Percentiles rank a stretch among this genome's conserved stretches.
phyloP scores from a whole-genome alignment of 2,329 filamentous ascomycete species.

The Didymella segeticola region DNA sequence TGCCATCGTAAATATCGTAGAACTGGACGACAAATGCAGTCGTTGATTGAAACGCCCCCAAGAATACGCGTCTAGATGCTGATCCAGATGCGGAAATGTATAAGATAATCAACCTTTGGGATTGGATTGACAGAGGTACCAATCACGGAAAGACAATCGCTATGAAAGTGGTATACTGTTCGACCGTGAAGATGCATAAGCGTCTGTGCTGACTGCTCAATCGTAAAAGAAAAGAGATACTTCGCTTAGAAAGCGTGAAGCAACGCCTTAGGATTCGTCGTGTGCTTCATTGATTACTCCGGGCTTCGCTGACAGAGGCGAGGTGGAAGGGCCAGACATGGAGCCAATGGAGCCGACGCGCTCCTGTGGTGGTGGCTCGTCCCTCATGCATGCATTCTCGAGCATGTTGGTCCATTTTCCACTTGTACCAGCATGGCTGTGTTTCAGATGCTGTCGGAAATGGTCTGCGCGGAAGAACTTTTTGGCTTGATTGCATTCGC shows the following conservation, averaged over 20 bases:
- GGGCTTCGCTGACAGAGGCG: slow-evolving; percentile 43
- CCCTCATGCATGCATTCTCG: slow-evolving; percentile 95
- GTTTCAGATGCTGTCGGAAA: slow-evolving; percentile 97
- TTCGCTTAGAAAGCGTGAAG: slow-evolving; percentile 31
- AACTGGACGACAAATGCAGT: not conserved
- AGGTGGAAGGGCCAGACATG: slow-evolving; percentile 35
- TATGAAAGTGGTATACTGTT: slow-evolving; percentile 1
- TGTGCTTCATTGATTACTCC: slow-evolving; percentile 49
- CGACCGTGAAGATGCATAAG: slow-evolving; percentile 1
- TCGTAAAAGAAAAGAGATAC: slow-evolving; percentile 29
- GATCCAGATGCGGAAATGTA: slow-evolving; percentile 4
- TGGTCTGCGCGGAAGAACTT: slow-evolving; percentile 98
- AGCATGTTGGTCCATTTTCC: slow-evolving; percentile 99
- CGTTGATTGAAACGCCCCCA: slow-evolving; percentile 5
- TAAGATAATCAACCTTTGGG: not conserved
- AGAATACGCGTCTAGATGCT: slow-evolving; percentile 8
- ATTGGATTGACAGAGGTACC: not conserved
- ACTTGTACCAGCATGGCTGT: slow-evolving; percentile 93
- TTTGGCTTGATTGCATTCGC: slow-evolving; percentile 97
- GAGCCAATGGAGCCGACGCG: slow-evolving; percentile 42
- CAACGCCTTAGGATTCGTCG: slow-evolving; percentile 43
- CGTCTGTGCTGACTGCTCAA: slow-evolving; percentile 10
- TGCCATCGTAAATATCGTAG: slow-evolving; percentile 9
- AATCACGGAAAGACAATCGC: not conserved
- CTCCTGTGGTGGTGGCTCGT: slow-evolving; percentile 70